phyloP scores from a whole-genome alignment of 2,329 filamentous ascomycete species.

The Remersonia thermophila region DNA sequence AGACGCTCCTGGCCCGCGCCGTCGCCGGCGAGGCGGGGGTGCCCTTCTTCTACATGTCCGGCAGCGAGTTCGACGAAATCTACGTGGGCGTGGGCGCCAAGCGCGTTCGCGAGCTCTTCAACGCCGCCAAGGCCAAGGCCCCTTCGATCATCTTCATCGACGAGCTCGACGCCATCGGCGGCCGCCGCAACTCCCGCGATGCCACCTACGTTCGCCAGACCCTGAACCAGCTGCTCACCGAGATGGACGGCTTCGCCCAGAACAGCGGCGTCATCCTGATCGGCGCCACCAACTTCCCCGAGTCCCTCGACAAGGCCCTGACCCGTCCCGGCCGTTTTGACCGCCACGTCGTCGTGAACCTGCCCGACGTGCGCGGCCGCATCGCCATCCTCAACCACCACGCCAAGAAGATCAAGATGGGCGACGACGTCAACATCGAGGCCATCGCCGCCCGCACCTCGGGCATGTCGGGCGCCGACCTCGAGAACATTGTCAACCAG shows the following conservation, averaged over 20 bases:
- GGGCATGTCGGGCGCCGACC: constrained; percentile 86
- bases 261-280: constrained; percentile 91
- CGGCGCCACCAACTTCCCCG: constrained; percentile 90
- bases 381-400: constrained; percentile 90
- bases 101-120: constrained; percentile 60
- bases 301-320: constrained; percentile 86
- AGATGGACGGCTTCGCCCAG: constrained; percentile 93
- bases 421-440: constrained; percentile 68
- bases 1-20: constrained; percentile 87
- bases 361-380: constrained; percentile 87
- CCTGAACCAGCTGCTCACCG: constrained; percentile 89
- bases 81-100: constrained; percentile 76
- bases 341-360: constrained; percentile 73
- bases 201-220: constrained; percentile 95
- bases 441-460: constrained; percentile 77
- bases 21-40: constrained; percentile 95
- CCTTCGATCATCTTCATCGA: constrained; percentile 68
- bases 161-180: constrained; percentile 84
- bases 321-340: constrained; percentile 93
- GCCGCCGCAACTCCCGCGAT: constrained; percentile 84
- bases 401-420: constrained; percentile 77
- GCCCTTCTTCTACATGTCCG: constrained; percentile 99
- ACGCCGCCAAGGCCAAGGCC: constrained; percentile 24
- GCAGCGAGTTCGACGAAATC: constrained; percentile 95
- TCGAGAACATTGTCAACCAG: constrained; percentile 95